Evolutionary conservation across 345 rosid genomes (phyloP).

Genomic region (Ceriops zippeliana): DNA sequence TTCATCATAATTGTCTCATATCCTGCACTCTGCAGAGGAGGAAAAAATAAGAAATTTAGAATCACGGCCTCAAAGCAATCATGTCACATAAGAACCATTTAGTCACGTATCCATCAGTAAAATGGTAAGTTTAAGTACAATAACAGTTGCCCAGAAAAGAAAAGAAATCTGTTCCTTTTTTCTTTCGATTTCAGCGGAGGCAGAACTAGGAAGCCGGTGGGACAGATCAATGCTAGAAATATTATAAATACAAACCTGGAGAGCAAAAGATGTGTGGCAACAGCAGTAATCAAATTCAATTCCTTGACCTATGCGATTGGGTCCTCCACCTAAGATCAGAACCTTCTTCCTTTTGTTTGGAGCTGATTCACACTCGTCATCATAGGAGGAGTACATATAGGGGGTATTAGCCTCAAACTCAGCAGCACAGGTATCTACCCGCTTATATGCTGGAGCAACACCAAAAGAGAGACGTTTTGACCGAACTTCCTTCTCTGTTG

Average conservation of each 20-base stretch:
- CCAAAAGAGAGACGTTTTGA: conserved; percentile 58
- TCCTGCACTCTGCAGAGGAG: conserved; percentile 69
- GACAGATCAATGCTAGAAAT: not conserved
- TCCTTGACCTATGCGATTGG: conserved; percentile 96
- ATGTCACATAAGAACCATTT: not conserved
- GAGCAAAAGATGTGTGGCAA: conserved; percentile 91
- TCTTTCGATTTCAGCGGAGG: no score
- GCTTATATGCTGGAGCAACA: conserved; percentile 77
- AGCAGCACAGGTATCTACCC: conserved; percentile 98
- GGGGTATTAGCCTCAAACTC: conserved; percentile 98
- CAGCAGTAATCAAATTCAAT: conserved; percentile 99
- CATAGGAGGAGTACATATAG: conserved; percentile 94
- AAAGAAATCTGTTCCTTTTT: no score
- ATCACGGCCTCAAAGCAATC: not conserved
- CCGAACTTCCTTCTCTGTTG: conserved; percentile 82
- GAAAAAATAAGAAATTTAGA: conserved; percentile 1
- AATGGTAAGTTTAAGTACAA: no score
- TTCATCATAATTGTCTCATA: conserved; percentile 98
- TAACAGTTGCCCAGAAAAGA: no score
- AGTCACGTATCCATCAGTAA: no score
- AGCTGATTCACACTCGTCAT: conserved; percentile 88
- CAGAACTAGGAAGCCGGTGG: no score
- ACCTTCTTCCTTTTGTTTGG: conserved; percentile 77
- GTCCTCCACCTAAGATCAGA: conserved; percentile 97
- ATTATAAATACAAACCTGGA: conserved; percentile 58